Conservation (phyloP, 768 basidiomycete species). For the Lyophyllum atratum region DNA sequence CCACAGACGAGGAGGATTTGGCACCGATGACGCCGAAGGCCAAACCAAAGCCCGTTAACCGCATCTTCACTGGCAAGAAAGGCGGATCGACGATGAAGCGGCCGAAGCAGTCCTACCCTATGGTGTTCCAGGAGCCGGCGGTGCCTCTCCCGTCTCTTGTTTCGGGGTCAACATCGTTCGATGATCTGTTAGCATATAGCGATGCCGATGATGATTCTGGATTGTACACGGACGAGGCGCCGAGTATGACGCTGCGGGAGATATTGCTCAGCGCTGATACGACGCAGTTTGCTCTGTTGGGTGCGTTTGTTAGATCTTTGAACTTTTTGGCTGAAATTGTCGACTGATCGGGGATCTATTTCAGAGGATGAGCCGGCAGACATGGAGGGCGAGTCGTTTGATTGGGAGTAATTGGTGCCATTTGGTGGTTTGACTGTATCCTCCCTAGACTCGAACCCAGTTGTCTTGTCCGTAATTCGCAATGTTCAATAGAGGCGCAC, state of each 20-base stretch:
- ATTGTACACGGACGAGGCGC: slow-evolving; percentile 34
- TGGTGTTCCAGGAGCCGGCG: slow-evolving; percentile 19
- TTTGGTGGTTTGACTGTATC: too few relatives aligned
- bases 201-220: slow-evolving; percentile 16
- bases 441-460: slow-evolving; percentile 67
- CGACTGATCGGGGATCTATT: neutral
- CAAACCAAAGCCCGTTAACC: slow-evolving; percentile 22
- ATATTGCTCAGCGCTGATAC: slow-evolving; percentile 43
- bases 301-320: slow-evolving; percentile 18
- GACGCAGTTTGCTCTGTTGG: slow-evolving; percentile 39
- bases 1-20: slow-evolving; percentile 16
- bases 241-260: slow-evolving; percentile 51
- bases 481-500: too few relatives aligned
- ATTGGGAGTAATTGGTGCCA: slow-evolving; percentile 19
- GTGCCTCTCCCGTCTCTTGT: slow-evolving; percentile 19
- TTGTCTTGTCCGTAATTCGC: too few relatives aligned
- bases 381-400: slow-evolving; percentile 19
- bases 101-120: slow-evolving; percentile 19
- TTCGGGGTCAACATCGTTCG: slow-evolving; percentile 8
- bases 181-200: neutral
- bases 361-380: slow-evolving; percentile 16
- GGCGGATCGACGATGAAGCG: slow-evolving; percentile 18
- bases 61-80: slow-evolving; percentile 30
- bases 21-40: slow-evolving; percentile 20
- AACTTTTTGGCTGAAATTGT: neutral